Conservation (phyloP, 1,284 basidiomycete species). For the Bondarzewia mesenterica region DNA sequence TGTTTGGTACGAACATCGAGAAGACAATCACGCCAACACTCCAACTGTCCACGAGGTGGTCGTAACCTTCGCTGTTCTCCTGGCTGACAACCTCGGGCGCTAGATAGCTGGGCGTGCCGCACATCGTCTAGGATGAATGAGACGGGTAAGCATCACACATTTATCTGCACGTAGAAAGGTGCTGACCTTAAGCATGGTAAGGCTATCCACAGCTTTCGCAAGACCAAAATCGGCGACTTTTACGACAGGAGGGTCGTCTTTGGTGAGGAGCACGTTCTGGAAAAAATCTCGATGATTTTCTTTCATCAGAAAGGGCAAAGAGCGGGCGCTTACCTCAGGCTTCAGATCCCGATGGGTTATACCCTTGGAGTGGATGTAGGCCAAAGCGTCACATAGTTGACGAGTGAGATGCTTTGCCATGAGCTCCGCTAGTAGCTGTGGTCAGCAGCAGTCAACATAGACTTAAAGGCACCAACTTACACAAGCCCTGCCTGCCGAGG, state of each 20-base stretch:
- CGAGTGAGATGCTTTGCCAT: conserved; percentile 52
- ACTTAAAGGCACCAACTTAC: conserved; percentile 32
- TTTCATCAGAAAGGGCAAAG: too few species aligned
- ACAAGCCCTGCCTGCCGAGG: conserved; percentile 43
- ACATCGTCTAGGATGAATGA: conserved; percentile 58
- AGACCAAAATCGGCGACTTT: conserved; percentile 93
- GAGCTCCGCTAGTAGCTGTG: conserved; percentile 39
- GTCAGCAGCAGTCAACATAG: conserved; percentile 1
- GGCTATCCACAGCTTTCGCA: conserved; percentile 76
- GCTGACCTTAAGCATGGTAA: conserved; percentile 62
- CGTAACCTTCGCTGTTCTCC: conserved; percentile 59
- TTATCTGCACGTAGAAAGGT: neutral
- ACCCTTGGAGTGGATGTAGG: conserved; percentile 66
- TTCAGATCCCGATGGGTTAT: conserved; percentile 90
- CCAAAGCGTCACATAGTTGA: conserved; percentile 67
- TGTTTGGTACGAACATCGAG: conserved; percentile 55
- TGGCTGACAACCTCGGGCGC: conserved; percentile 86
- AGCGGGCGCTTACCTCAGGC: conserved; percentile 62
- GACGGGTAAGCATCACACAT: conserved; percentile 4
- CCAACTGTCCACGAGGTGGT: conserved; percentile 86
- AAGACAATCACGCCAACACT: conserved; percentile 89
- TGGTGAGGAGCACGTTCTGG: conserved; percentile 70
- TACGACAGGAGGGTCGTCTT: conserved; percentile 51
- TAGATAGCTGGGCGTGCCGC: conserved; percentile 79
- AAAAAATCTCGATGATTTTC: too few species aligned